Conservation (phyloP, 257 asterid species). For the Rauvolfia tetraphylla region DNA sequence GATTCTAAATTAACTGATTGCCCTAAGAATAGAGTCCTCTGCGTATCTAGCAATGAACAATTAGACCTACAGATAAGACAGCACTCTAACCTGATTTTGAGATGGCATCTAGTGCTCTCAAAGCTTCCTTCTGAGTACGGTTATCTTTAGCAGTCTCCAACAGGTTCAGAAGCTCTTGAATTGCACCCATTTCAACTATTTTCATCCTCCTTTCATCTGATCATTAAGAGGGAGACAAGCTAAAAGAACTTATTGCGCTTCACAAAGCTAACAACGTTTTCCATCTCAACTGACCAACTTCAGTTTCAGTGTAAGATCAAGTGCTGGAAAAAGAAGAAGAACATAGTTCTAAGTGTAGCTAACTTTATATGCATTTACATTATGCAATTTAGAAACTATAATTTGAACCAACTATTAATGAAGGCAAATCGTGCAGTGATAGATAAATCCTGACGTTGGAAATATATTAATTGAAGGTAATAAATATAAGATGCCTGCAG, state of each 20-base stretch:
- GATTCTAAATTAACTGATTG: neutral
- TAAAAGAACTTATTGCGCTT: neutral
- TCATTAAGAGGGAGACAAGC: constrained; percentile 7
- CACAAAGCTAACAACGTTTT: neutral
- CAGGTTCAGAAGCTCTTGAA: constrained; percentile 68
- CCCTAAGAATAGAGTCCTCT: neutral
- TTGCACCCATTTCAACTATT: constrained; percentile 93
- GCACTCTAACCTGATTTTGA: constrained; percentile 70
- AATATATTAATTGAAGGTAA: neutral
- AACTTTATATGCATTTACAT: neutral
- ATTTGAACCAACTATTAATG: neutral
- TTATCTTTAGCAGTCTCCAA: constrained; percentile 81
- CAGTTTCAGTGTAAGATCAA: neutral
- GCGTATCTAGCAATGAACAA: neutral
- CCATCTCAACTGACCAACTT: neutral
- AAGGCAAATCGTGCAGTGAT: neutral
- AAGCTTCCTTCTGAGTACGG: constrained; percentile 71
- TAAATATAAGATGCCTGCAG: neutral
- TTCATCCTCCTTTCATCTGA: constrained; percentile 79
- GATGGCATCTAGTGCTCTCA: constrained; percentile 86
- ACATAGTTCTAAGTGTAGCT: neutral
- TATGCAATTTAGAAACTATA: neutral
- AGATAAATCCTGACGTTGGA: neutral
- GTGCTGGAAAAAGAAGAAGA: neutral
- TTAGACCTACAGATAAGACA: neutral